Conservation (phyloP, 2,329 filamentous ascomycete genomes). For the Ascochyta viciae-villosae region DNA sequence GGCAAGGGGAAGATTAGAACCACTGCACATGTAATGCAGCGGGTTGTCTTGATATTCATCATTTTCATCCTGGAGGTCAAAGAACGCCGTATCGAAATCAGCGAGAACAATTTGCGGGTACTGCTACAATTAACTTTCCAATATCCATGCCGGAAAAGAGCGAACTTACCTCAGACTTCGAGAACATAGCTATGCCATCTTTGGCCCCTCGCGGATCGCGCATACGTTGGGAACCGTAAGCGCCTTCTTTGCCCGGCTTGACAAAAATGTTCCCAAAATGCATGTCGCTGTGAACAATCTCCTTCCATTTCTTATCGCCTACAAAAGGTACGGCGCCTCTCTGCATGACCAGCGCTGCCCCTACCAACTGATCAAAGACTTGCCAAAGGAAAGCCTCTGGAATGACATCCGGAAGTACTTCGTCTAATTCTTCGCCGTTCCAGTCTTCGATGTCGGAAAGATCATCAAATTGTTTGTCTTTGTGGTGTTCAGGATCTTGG, state of each 20-base stretch:
- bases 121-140: neutral
- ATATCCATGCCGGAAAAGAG: neutral
- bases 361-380: constrained; percentile 9
- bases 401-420: neutral
- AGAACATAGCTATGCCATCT: neutral
- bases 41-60: constrained; percentile 15
- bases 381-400: constrained; percentile 13
- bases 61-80: constrained; percentile 6
- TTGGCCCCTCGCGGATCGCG: neutral
- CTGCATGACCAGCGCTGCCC: constrained; percentile 1
- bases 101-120: constrained; percentile 2
- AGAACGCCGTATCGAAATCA: constrained; percentile 15
- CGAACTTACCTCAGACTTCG: neutral
- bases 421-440: neutral
- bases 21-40: neutral
- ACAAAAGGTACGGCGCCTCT: neutral
- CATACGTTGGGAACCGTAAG: neutral
- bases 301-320: constrained; percentile 4
- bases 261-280: constrained; percentile 12
- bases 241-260: neutral
- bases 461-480: neutral
- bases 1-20: neutral
- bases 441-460: neutral
- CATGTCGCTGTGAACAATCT: constrained; percentile 10
- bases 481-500: neutral